Conservation (phyloP, 331 rosid genomes). For the Erythrophleum ivorense region DNA sequence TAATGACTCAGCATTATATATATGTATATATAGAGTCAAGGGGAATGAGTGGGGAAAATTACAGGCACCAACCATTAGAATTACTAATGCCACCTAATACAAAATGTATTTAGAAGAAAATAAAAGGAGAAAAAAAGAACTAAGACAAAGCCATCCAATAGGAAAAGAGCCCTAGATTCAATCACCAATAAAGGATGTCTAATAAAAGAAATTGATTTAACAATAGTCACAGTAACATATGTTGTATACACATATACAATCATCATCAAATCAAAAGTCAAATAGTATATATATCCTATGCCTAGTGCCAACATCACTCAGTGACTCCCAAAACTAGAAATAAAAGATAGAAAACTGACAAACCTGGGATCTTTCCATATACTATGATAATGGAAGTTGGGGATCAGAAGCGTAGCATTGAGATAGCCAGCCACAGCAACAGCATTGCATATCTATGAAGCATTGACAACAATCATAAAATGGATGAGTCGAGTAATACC, state of each 20-base stretch:
- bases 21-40: not conserved
- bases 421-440: slow-evolving; percentile 99
- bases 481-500: slow-evolving; percentile 8
- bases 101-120: not conserved
- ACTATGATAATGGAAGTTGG: slow-evolving; percentile 97
- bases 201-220: not conserved
- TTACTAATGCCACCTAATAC: not conserved
- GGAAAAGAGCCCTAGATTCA: not conserved
- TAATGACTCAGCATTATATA: not conserved
- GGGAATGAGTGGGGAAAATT: not conserved
- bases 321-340: slow-evolving; percentile 33
- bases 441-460: slow-evolving; percentile 89
- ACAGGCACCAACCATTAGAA: not conserved
- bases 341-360: slow-evolving; percentile 47
- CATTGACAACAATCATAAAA: slow-evolving; percentile 40
- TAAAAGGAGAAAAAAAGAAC: not conserved
- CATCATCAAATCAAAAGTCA: slow-evolving; percentile 8
- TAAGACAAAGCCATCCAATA: not conserved
- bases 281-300: not conserved
- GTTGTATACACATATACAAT: not conserved
- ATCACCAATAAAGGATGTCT: not conserved
- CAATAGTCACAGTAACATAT: slow-evolving; percentile 15
- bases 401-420: slow-evolving; percentile 94
- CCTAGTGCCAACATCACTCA: slow-evolving; percentile 27
- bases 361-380: slow-evolving; percentile 99